Percentiles rank a stretch among this genome's conserved stretches.
Evolutionary conservation across 768 basidiomycete species (phyloP).

Genomic region (Russula vinacea): DNA sequence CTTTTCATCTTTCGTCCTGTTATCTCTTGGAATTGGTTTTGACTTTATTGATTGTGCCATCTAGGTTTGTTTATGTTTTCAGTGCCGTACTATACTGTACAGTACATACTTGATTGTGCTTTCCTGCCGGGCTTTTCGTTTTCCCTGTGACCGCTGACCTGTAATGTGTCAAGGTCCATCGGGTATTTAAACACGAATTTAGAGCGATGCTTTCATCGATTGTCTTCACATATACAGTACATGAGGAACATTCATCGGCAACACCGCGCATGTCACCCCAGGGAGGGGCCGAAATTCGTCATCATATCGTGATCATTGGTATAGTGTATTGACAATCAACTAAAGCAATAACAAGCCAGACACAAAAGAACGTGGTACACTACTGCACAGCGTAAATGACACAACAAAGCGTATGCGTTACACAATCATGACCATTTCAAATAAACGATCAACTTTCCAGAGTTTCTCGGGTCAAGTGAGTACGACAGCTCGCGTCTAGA

Average conservation of each 20-base stretch:
- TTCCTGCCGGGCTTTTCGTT: background rate
- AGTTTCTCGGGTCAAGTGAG: slow-evolving; percentile 7
- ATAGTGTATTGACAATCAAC: background rate
- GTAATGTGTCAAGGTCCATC: background rate
- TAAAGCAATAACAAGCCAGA: background rate
- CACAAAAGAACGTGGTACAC: background rate
- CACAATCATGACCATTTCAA: background rate
- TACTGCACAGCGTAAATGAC: background rate
- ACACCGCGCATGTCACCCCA: too few species aligned
- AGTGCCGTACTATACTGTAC: slow-evolving; percentile 6
- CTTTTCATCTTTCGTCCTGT: background rate
- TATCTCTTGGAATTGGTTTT: background rate
- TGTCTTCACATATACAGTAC: background rate
- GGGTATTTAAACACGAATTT: background rate
- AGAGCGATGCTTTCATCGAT: background rate
- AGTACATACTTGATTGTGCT: background rate
- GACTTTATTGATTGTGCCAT: background rate
- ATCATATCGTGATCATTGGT: too few species aligned
- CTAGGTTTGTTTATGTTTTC: background rate
- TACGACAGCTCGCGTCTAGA: background rate
- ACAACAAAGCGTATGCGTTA: background rate
- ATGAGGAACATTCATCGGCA: background rate
- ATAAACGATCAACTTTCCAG: slow-evolving; percentile 15
- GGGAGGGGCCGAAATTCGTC: too few species aligned
- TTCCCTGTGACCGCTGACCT: background rate